These are phyloP conservation scores for Leishmania turanica DNA, from an alignment of 208 protist genomes.

Conservation along the genomic window DNA sequence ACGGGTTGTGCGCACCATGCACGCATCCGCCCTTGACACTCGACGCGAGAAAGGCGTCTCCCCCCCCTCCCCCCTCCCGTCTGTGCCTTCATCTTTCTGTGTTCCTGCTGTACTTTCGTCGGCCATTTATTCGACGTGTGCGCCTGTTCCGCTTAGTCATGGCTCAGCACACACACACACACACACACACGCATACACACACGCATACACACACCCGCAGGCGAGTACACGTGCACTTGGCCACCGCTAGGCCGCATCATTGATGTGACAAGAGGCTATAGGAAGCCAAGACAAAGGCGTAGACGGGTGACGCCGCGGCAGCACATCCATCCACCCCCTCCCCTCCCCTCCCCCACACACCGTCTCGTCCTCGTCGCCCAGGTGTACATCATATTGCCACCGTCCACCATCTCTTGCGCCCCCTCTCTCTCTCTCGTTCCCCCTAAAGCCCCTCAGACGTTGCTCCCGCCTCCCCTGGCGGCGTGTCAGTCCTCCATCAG, in stretches of 20 bases:
- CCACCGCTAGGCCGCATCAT: not conserved
- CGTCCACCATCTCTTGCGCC: not conserved
- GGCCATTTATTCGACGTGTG: not conserved
- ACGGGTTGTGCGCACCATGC: too few species aligned
- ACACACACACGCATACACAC: not conserved
- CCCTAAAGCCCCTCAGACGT: not conserved
- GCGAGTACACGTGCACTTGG: not conserved
- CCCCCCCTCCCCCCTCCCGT: not conserved
- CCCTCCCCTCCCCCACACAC: not conserved
- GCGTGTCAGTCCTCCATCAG: conserved; percentile 41
- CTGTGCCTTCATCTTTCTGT: not conserved
- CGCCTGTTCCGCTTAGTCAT: too few species aligned
- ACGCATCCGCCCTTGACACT: not conserved
- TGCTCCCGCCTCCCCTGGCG: not conserved
- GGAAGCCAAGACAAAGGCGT: not conserved
- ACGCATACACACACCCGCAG: not conserved
- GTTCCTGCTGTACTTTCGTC: not conserved
- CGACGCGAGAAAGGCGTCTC: not conserved
- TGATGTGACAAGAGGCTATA: not conserved
- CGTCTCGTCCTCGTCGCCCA: not conserved
- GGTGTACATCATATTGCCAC: not conserved
- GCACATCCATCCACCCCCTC: not conserved
- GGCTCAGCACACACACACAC: not conserved
- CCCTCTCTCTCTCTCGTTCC: not conserved
- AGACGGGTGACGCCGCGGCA: too few species aligned